Percentiles rank a stretch among this genome's conserved stretches.
phyloP scores from a whole-genome alignment of 306 rosid species.

The Medicago arabica region DNA sequence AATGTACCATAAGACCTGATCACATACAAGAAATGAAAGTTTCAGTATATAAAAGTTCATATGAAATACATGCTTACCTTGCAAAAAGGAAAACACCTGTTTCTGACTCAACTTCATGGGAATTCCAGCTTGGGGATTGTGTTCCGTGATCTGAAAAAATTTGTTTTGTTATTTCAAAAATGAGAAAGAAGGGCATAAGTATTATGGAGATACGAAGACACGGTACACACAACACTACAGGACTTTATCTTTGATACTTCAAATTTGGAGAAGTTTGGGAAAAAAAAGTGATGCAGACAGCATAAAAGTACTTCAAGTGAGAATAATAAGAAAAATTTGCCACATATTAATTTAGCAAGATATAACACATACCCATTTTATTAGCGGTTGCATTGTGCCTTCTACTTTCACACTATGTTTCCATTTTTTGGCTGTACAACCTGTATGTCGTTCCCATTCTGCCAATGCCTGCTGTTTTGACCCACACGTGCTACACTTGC shows the following conservation, averaged over 20 bases:
- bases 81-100: constrained; percentile 61
- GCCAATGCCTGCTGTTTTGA: constrained; percentile 65
- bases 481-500: constrained; percentile 79
- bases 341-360: constrained; percentile 29
- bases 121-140: constrained; percentile 51
- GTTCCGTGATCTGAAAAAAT: constrained; percentile 67
- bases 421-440: constrained; percentile 95
- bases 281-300: constrained; percentile 6
- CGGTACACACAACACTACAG: constrained; percentile 20
- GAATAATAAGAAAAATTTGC: background rate
- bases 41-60: constrained; percentile 29
- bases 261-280: background rate
- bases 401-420: constrained; percentile 86
- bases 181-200: constrained; percentile 27
- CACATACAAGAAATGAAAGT: constrained; percentile 37
- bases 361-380: constrained; percentile 77
- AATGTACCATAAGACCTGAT: constrained; percentile 3
- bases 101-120: constrained; percentile 58
- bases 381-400: constrained; percentile 77
- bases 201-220: constrained; percentile 22
- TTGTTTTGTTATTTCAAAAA: constrained; percentile 35
- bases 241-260: constrained; percentile 27
- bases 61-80: constrained; percentile 57
- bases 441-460: constrained; percentile 91
- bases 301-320: constrained; percentile 26